Percentiles rank a stretch among this genome's conserved stretches.
These are phyloP conservation scores for Leptomonas pyrrhocoris DNA, from an alignment of 208 protist genomes.

Conservation along the genomic window DNA sequence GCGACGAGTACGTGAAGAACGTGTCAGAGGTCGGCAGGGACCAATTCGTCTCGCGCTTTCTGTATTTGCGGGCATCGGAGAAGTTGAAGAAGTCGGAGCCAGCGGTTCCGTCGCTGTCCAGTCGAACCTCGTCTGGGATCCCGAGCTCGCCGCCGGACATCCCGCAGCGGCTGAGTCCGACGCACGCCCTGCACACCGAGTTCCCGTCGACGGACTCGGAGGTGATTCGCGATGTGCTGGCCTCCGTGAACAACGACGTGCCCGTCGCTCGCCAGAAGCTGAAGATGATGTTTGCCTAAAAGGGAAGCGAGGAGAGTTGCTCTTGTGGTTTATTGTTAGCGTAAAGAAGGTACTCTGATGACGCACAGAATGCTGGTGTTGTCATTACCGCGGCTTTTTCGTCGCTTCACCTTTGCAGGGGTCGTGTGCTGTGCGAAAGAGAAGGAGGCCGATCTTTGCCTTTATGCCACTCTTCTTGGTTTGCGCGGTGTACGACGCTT, in stretches of 20 bases:
- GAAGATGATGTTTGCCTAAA: constrained; percentile 55
- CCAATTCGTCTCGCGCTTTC: constrained; percentile 79
- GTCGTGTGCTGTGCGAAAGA: too few species aligned
- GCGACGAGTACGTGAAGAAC: constrained; percentile 81
- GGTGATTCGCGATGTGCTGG: constrained; percentile 64
- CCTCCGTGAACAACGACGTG: constrained; percentile 44
- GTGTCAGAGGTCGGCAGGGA: constrained; percentile 74
- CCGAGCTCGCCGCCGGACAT: constrained; percentile 23
- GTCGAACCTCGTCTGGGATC: neutral
- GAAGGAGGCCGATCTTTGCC: neutral
- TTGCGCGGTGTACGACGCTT: too few species aligned
- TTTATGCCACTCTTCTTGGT: neutral
- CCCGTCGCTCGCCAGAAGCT: constrained; percentile 54
- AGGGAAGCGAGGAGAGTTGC: neutral
- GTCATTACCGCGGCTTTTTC: neutral
- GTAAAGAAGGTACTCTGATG: neutral
- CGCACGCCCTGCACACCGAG: constrained; percentile 43
- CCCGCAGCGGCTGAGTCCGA: constrained; percentile 37
- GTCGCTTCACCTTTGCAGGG: neutral
- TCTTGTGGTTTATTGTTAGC: neutral
- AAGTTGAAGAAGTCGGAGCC: constrained; percentile 24
- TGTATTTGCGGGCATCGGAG: constrained; percentile 55
- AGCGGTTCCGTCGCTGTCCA: constrained; percentile 1
- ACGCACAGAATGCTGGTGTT: too few species aligned
- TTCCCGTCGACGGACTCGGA: constrained; percentile 62